These are phyloP conservation scores for Protomyces arabidopsidicola DNA, from an alignment of 1,139 yeast species.

Conservation along the genomic window DNA sequence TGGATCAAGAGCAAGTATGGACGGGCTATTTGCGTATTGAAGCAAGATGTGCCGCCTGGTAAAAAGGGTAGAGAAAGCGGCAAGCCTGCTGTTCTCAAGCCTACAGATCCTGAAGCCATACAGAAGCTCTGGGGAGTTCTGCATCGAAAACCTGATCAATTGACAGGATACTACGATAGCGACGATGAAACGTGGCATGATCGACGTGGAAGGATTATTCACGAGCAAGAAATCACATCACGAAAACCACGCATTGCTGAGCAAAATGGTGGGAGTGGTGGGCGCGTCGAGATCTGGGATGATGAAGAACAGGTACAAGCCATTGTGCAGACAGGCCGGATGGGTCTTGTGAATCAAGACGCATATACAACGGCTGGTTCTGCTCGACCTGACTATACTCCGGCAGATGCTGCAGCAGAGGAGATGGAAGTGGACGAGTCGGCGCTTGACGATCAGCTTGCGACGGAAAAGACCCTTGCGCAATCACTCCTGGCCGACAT, in stretches of 20 bases:
- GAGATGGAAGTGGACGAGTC: constrained; percentile 1
- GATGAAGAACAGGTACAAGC: neutral
- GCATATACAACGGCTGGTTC: constrained; percentile 17
- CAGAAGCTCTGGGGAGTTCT: constrained; percentile 14
- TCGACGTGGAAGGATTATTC: constrained; percentile 16
- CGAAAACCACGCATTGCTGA: constrained; percentile 6
- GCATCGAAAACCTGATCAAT: constrained; percentile 2
- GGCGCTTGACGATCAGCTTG: constrained; percentile 2
- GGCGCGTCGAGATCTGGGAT: constrained; percentile 19
- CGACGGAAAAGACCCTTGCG: constrained; percentile 2
- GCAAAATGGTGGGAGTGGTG: neutral
- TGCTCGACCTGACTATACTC: constrained; percentile 13
- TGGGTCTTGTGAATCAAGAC: neutral
- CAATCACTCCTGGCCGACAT: constrained; percentile 16
- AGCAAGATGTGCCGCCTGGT: constrained; percentile 3
- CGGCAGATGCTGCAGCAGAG: neutral
- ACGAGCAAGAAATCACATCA: constrained; percentile 9
- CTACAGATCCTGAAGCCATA: constrained; percentile 7
- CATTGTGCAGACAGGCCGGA: neutral
- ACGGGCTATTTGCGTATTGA: constrained; percentile 8
- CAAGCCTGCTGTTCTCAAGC: neutral
- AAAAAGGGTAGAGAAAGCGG: neutral
- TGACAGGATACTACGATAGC: constrained; percentile 18
- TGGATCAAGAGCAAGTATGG: constrained; percentile 25
- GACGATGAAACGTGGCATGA: constrained; percentile 25